Conservation (phyloP, 23 red algal species). For the Gracilaria gracilis region DNA sequence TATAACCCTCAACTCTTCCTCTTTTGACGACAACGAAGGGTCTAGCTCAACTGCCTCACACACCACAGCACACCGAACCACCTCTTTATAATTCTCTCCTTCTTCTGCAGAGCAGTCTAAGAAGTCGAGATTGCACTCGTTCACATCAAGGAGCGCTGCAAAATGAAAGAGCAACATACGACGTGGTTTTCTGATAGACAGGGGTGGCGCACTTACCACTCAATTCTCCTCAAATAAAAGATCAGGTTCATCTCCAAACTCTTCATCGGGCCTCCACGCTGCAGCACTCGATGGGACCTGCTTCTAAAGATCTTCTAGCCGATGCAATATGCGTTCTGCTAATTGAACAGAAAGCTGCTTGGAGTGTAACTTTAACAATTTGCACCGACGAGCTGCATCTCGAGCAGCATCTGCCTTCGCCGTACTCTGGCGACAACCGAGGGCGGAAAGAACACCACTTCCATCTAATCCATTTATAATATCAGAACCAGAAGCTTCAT, state of each 20-base stretch:
- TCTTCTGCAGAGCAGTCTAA: background rate
- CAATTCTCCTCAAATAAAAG: background rate
- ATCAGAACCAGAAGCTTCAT: background rate
- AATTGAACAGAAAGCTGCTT: slow-evolving; percentile 6
- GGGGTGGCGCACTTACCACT: background rate
- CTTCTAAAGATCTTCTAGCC: slow-evolving; percentile 9
- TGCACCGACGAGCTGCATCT: background rate
- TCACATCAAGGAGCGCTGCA: background rate
- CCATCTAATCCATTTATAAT: background rate
- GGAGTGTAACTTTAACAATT: slow-evolving; percentile 2
- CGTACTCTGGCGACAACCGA: slow-evolving; percentile 10
- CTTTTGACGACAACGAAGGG: background rate
- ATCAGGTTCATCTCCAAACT: background rate
- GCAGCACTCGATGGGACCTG: background rate
- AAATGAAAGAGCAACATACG: background rate
- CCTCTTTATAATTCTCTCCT: too few relatives aligned
- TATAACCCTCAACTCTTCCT: background rate
- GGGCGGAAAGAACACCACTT: background rate
- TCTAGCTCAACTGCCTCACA: background rate
- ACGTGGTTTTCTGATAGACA: background rate
- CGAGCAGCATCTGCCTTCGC: background rate
- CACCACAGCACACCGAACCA: background rate
- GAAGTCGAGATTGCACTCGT: slow-evolving; percentile 1
- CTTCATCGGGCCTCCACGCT: slow-evolving; percentile 12
- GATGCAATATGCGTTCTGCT: slow-evolving; percentile 32